Conservation (phyloP, 768 basidiomycete genomes). For the Russula compacta region DNA sequence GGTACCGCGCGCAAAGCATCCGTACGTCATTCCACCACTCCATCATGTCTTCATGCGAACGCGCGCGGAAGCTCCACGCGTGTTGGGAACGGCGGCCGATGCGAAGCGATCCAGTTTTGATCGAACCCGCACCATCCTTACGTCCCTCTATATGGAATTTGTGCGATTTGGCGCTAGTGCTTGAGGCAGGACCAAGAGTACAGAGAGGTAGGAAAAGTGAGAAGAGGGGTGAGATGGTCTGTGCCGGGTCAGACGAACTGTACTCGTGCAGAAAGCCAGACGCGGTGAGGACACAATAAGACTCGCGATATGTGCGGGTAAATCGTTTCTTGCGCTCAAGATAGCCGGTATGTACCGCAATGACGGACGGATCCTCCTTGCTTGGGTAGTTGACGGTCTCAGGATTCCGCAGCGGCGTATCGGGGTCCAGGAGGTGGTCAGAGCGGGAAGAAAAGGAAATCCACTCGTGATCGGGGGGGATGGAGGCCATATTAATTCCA, state of each 20-base stretch:
- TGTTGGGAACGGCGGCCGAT: constrained; percentile 34
- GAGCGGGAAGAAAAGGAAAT: constrained; percentile 87
- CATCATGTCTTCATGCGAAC: constrained; percentile 96
- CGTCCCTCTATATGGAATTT: constrained; percentile 97
- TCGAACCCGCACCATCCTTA: constrained; percentile 69
- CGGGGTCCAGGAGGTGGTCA: constrained; percentile 93
- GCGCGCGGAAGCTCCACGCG: constrained; percentile 84
- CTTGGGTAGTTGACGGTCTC: constrained; percentile 74
- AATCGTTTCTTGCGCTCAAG: constrained; percentile 95
- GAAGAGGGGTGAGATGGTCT: constrained; percentile 57
- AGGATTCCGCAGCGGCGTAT: constrained; percentile 84
- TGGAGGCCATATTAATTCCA: constrained; percentile 62
- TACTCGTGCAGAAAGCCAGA: constrained; percentile 97
- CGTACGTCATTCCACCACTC: constrained; percentile 99
- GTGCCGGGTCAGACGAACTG: constrained; percentile 61
- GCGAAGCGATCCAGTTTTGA: constrained; percentile 47
- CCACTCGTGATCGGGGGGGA: constrained; percentile 90
- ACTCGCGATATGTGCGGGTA: constrained; percentile 77
- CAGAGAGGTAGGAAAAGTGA: constrained; percentile 89
- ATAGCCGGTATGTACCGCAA: constrained; percentile 80
- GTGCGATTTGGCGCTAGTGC: constrained; percentile 59
- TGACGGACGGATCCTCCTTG: constrained; percentile 81
- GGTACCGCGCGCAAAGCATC: constrained; percentile 88
- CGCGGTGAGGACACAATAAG: constrained; percentile 87
- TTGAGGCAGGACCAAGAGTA: constrained; percentile 86